Conservation (phyloP, 352 stramenopile genomes). For the Globisporangium viniferum region DNA sequence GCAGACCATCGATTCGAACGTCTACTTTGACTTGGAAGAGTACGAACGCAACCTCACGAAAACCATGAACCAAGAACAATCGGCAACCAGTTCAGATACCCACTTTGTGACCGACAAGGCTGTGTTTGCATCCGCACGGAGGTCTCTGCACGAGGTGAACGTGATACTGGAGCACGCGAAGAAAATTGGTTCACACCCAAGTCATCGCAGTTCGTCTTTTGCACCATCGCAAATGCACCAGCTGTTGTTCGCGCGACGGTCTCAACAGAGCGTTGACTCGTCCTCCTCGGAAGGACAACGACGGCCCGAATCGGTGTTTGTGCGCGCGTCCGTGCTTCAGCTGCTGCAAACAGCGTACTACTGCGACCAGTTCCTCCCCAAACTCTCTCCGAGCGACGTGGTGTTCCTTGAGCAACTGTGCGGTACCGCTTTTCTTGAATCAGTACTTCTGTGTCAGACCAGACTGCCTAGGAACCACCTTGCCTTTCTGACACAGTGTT, state of each 20-base stretch:
- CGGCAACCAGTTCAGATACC: conserved; percentile 4
- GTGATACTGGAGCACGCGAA: conserved; percentile 4
- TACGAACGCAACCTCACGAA: conserved; percentile 29
- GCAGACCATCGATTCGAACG: conserved; percentile 21
- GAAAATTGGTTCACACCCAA: background rate
- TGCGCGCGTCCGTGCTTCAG: conserved; percentile 37
- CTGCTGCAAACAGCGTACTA: conserved; percentile 41
- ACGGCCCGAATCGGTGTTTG: conserved; percentile 19
- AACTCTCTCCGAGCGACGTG: conserved; percentile 20
- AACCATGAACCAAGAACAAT: background rate
- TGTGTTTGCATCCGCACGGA: background rate
- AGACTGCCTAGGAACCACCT: background rate
- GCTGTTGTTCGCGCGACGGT: background rate
- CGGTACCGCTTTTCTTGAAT: conserved; percentile 1
- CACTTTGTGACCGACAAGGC: conserved; percentile 11
- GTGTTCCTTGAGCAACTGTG: conserved; percentile 31
- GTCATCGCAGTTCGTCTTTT: background rate
- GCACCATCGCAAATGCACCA: background rate
- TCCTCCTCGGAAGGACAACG: background rate
- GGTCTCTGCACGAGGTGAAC: conserved; percentile 1
- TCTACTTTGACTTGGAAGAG: conserved; percentile 38
- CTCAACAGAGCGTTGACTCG: background rate
- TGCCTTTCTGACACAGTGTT: background rate
- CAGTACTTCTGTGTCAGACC: background rate
- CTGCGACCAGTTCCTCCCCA: conserved; percentile 19